Percentiles rank a stretch among this genome's conserved stretches.
Evolutionary conservation across 768 basidiomycete species (phyloP).

Genomic region (Podaxis mareebaensis): DNA sequence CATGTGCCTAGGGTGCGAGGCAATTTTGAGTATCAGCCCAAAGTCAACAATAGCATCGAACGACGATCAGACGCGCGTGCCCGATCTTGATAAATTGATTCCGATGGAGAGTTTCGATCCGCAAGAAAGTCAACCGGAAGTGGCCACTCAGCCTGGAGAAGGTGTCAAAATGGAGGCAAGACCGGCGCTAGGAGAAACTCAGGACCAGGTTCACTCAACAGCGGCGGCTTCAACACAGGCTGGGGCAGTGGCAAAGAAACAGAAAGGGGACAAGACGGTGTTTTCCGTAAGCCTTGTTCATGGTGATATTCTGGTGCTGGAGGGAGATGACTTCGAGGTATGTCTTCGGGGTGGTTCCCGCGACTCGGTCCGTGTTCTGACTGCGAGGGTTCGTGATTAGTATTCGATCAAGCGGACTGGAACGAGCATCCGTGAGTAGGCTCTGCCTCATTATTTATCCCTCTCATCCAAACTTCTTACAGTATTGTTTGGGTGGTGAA

Average conservation of each 20-base stretch:
- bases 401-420: constrained; percentile 46
- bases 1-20: constrained; percentile 40
- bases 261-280: constrained; percentile 15
- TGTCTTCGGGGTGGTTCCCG: constrained; percentile 16
- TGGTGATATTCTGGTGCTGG: constrained; percentile 42
- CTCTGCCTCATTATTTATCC: not conserved
- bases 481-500: constrained; percentile 16
- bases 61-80: constrained; percentile 7
- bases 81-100: constrained; percentile 16
- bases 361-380: constrained; percentile 5
- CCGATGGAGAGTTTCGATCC: constrained; percentile 17
- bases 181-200: not conserved
- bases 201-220: not conserved
- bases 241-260: constrained; percentile 4
- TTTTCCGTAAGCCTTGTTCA: constrained; percentile 40
- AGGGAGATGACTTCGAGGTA: constrained; percentile 44
- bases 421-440: constrained; percentile 42
- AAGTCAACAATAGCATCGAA: constrained; percentile 15
- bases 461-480: not conserved
- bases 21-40: constrained; percentile 31
- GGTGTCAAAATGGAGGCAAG: constrained; percentile 4
- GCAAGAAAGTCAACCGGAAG: constrained; percentile 4
- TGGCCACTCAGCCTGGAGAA: not conserved
- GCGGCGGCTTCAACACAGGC: not conserved
- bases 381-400: constrained; percentile 25